Evolutionary conservation across 805 yeast genomes (phyloP), one percentile per base, ranked within the genome.

Genomic region (Maudiozyma barnettii): DNA sequence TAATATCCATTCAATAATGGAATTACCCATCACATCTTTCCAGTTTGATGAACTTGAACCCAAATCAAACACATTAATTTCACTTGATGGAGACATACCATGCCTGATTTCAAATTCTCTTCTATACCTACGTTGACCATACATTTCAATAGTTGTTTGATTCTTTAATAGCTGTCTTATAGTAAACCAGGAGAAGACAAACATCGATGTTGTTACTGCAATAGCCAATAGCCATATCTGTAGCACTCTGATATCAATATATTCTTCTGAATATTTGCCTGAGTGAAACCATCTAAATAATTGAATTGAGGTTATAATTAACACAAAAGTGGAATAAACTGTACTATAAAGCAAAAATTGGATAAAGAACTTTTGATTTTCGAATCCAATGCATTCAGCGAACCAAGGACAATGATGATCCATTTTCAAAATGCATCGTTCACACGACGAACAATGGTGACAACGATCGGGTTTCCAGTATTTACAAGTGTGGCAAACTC

Each of bases 351-450:
- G 41, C 45, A 89, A 63, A 59, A 84, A 84, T 61, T 88, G 95
- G 23, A 87, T 62, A 59, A 90, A 91, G 60, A 71, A 77, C 65
- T 88, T 84, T 53, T 85, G 89, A 65, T 91, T 91, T 26, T 68
- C 68, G 65, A 78, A 83, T 0, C 98, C 98, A 49, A 91, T 77
- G 63, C 97, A 90, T 5, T 79, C 72, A 1, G 95, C 82, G 64
- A 89, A 88, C 98, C 98, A 91, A 0, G 97, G 97, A 51, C 83
- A 82, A 66, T 89, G 96, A 61, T 89, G 97, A 63, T 89, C 97
- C 97, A 89, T 90, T 57, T 78, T 79, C 49, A 90, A 62, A 23
- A 85, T 78, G 63, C 97, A 89, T 30, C 49, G 51, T 19, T 77
- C 70, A 60, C 95, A 87, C 1, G 75, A 68, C 36, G 84, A 82